Evolutionary conservation across 2,329 filamentous ascomycete genomes (phyloP).

Genomic region (Penicillium glabrum): DNA sequence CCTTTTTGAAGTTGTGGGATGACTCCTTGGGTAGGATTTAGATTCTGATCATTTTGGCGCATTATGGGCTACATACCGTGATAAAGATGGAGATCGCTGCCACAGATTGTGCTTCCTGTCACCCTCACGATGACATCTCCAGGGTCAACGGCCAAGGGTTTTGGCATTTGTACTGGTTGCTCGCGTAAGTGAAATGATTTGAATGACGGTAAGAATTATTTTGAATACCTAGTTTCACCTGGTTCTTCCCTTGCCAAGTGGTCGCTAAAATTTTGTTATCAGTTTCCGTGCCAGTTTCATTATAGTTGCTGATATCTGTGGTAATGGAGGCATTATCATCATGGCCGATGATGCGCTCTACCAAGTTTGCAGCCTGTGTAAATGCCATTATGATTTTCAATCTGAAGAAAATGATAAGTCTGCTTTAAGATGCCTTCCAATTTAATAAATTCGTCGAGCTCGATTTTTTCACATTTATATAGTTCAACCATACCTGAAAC

Average conservation of each 20-base stretch:
- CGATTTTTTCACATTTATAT: background rate
- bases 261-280: constrained; percentile 74
- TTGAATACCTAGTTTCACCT: constrained; percentile 63
- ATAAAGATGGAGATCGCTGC: constrained; percentile 57
- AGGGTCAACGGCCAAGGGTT: constrained; percentile 70
- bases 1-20: constrained; percentile 62
- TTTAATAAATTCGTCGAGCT: fast-evolving
- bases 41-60: background rate
- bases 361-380: constrained; percentile 66
- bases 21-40: constrained; percentile 26
- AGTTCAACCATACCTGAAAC: too few relatives aligned
- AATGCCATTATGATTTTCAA: constrained; percentile 52
- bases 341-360: constrained; percentile 69
- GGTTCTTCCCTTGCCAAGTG: constrained; percentile 79
- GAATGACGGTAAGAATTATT: background rate
- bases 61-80: constrained; percentile 32
- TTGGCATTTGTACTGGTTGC: constrained; percentile 59
- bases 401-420: background rate
- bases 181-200: background rate
- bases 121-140: constrained; percentile 78
- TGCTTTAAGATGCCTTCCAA: background rate
- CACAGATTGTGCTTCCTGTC: constrained; percentile 64
- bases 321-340: constrained; percentile 62
- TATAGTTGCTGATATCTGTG: constrained; percentile 68
- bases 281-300: constrained; percentile 53